phyloP scores from a whole-genome alignment of 768 basidiomycete species.

The Tulasnella sp. region DNA sequence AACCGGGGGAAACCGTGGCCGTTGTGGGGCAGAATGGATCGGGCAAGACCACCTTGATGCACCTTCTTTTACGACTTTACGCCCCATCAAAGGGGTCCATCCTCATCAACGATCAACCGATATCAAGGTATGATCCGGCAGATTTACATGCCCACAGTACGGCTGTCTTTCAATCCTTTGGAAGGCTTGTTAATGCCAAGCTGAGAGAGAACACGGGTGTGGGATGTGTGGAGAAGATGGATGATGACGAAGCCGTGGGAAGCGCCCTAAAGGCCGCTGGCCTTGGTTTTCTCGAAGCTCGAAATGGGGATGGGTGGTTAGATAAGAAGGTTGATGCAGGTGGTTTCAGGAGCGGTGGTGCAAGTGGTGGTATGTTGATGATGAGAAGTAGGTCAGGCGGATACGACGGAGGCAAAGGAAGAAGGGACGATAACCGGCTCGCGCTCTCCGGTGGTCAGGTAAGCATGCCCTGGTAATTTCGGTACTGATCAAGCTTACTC shows the following conservation, averaged over 20 bases:
- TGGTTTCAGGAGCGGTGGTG: constrained; percentile 17
- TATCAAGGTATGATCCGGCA: constrained; percentile 47
- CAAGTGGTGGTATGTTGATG: constrained; percentile 6
- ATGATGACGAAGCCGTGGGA: constrained; percentile 41
- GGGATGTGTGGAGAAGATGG: constrained; percentile 54
- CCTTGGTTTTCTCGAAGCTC: constrained; percentile 47
- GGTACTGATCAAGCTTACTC: constrained; percentile 35
- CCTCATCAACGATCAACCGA: constrained; percentile 54
- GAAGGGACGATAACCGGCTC: constrained; percentile 14
- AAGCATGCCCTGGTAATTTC: constrained; percentile 20
- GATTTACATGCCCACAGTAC: constrained; percentile 65
- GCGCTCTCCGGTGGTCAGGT: constrained; percentile 81
- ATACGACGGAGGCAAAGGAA: not conserved
- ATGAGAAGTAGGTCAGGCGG: not conserved
- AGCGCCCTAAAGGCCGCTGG: constrained; percentile 61
- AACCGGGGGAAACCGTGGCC: constrained; percentile 67
- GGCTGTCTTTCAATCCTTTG: constrained; percentile 80
- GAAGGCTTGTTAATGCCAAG: constrained; percentile 55
- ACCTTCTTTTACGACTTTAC: constrained; percentile 61
- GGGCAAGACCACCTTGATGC: constrained; percentile 71
- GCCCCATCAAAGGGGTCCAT: constrained; percentile 35
- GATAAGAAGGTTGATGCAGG: constrained; percentile 54
- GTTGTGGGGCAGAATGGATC: constrained; percentile 43
- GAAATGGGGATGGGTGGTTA: constrained; percentile 61
- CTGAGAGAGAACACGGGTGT: constrained; percentile 79